Percentiles rank a stretch among this genome's conserved stretches.
Conservation (phyloP, 1,139 yeast species). For the Candida sojae region DNA sequence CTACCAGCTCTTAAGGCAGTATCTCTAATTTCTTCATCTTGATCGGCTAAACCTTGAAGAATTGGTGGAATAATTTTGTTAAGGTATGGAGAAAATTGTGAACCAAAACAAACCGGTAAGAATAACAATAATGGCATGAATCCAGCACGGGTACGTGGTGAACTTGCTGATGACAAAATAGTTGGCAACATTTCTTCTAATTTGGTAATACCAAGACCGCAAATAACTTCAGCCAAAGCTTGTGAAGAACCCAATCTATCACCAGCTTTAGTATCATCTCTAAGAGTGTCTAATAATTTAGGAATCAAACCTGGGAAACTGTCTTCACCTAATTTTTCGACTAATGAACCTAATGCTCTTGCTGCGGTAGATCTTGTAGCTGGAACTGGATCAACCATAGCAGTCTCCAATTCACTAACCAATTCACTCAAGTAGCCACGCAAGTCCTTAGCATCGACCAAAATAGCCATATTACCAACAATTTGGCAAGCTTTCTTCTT, state of each 20-base stretch:
- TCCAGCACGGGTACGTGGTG: slow-evolving; percentile 79
- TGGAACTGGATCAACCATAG: slow-evolving; percentile 99
- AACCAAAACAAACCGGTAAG: slow-evolving; percentile 92
- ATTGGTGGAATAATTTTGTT: slow-evolving; percentile 86
- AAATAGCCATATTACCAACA: slow-evolving; percentile 97
- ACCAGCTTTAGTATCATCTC: slow-evolving; percentile 81
- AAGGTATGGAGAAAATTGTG: slow-evolving; percentile 88
- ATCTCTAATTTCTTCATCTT: slow-evolving; percentile 83
- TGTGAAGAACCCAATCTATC: slow-evolving; percentile 98
- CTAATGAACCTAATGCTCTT: slow-evolving; percentile 93
- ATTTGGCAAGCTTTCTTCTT: slow-evolving; percentile 96
- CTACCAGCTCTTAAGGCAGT: slow-evolving; percentile 93
- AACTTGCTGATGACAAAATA: slow-evolving; percentile 72
- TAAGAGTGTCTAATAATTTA: slow-evolving; percentile 71
- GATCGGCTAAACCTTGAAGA: slow-evolving; percentile 87
- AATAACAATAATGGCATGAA: slow-evolving; percentile 88
- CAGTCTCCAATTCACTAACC: slow-evolving; percentile 80
- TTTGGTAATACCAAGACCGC: slow-evolving; percentile 85
- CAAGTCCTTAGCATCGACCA: slow-evolving; percentile 86
- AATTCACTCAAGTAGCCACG: slow-evolving; percentile 78
- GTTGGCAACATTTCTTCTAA: slow-evolving; percentile 86
- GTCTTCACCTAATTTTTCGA: slow-evolving; percentile 94
- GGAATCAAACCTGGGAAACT: slow-evolving; percentile 92
- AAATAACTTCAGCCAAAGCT: slow-evolving; percentile 89
- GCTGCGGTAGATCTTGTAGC: slow-evolving; percentile 97